Evolutionary conservation across 192 early-diverging fungal genomes (phyloP), one percentile per base, ranked within the genome.

Genomic region (Backusella morwellensis): DNA sequence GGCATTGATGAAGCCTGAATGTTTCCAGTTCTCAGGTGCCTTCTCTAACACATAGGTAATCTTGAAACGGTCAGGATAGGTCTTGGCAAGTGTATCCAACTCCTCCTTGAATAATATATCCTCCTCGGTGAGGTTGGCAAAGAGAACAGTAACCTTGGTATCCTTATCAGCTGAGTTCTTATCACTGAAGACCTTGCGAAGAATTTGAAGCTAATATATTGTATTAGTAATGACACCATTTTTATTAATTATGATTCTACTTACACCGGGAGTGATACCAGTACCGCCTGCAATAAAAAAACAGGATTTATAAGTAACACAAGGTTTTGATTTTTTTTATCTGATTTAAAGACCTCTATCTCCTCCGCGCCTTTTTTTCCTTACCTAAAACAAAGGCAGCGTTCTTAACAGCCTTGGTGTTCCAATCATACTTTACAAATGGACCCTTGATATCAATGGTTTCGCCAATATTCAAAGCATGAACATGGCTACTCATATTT

Each of bases 371-470:
- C 32, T 14, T 52, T 73, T 59, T 8, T 38, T 8, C 6, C 50
- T 74, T 73, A 79, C 82, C 82, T 68, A 93, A 92, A 77, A 95
- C 85, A 87, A 95, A 81, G 47, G 84, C 91, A 66, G 94, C 85
- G 68, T 90, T 72, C 36, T 87, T 73, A 67, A 85, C 85, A 78
- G 91, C 81, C 83, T 91, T 93, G 26, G 89, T 79, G 63, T 85
- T 83, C 78, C 91, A 90, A 42, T 78, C 70, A 73, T 84, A 89
- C 84, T 94, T 93, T 63, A 73, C 77, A 77, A 92, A 90, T 68
- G 94, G 94, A 1, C 94, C 94, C 82, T 93, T 93, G 75, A 95
- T 84, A 23, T 91, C 88, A n/a, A 95, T 82, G n/a, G 78, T 83
- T 44, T 95, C 93, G 54, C 93, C 93, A 34, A 87, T 81, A 81